A percentile compares a stretch with the other conserved stretches of the same genome.
These are phyloP conservation scores for Viola odorata DNA, from an alignment of 345 rosid species.

Conservation along the genomic window DNA sequence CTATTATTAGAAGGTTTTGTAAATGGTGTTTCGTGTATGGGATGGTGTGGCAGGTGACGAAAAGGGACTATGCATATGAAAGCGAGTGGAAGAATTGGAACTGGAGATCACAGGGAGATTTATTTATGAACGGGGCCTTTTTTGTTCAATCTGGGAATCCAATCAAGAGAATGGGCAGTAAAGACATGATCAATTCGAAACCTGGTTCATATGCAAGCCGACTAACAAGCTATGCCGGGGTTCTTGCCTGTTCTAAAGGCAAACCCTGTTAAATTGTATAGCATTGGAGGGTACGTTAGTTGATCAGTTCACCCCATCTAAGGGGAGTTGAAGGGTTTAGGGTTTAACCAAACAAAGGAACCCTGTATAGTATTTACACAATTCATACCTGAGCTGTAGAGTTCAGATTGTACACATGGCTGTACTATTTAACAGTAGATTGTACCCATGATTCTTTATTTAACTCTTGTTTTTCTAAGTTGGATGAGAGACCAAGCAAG, in stretches of 20 bases:
- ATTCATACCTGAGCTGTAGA: too few species aligned
- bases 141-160: constrained; percentile 57
- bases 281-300: not conserved
- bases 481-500: too few species aligned
- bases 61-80: constrained; percentile 40
- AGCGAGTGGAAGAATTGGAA: constrained; percentile 51
- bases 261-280: not conserved
- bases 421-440: too few species aligned
- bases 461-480: too few species aligned
- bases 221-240: constrained; percentile 47
- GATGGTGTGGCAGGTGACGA: constrained; percentile 27
- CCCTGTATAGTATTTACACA: too few species aligned
- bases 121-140: constrained; percentile 59
- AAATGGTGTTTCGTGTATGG: not conserved
- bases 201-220: constrained; percentile 37
- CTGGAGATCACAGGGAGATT: constrained; percentile 70
- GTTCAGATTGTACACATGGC: too few species aligned
- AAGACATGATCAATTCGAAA: constrained; percentile 33
- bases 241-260: constrained; percentile 31
- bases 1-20: constrained; percentile 5
- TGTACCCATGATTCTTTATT: too few species aligned
- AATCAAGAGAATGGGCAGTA: constrained; percentile 1
- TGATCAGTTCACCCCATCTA: too few species aligned
- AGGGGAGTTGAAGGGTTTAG: too few species aligned
- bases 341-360: too few species aligned